phyloP scores from a whole-genome alignment of 257 asterid species.

The Ocimum tenuiflorum region DNA sequence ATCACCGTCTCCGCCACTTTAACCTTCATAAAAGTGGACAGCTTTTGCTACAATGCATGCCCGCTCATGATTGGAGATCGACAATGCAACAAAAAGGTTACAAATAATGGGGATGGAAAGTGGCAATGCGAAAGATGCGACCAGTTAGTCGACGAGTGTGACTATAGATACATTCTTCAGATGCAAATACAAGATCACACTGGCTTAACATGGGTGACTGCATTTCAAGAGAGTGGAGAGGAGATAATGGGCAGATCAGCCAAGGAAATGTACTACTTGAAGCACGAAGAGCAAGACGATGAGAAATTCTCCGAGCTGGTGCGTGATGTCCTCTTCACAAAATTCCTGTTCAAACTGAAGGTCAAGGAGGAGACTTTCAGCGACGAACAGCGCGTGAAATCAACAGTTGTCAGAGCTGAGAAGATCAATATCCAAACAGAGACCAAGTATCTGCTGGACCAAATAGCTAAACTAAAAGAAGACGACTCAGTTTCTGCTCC shows the following conservation, averaged over 20 bases:
- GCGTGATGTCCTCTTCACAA: slow-evolving; percentile 40
- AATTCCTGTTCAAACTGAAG: slow-evolving; percentile 61
- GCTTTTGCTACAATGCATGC: slow-evolving; percentile 75
- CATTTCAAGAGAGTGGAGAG: slow-evolving; percentile 82
- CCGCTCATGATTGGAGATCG: slow-evolving; percentile 71
- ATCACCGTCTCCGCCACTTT: slow-evolving; percentile 65
- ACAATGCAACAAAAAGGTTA: slow-evolving; percentile 79
- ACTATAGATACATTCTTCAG: slow-evolving; percentile 78
- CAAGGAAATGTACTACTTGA: slow-evolving; percentile 60
- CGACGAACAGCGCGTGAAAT: slow-evolving; percentile 80
- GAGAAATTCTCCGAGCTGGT: slow-evolving; percentile 54
- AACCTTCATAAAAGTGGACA: slow-evolving; percentile 52
- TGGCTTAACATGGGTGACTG: slow-evolving; percentile 80
- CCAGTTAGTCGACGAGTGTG: slow-evolving; percentile 63
- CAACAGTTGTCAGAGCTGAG: slow-evolving; percentile 71
- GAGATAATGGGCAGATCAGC: slow-evolving; percentile 82
- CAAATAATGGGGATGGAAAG: slow-evolving; percentile 76
- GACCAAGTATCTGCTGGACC: slow-evolving; percentile 46
- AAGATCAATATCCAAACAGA: slow-evolving; percentile 45
- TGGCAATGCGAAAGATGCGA: slow-evolving; percentile 85
- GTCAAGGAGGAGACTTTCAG: slow-evolving; percentile 79
- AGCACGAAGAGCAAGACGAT: slow-evolving; percentile 74
- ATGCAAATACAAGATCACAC: slow-evolving; percentile 93
- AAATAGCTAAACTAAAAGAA: slow-evolving; percentile 39
- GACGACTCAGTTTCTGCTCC: slow-evolving; percentile 32